phyloP scores from a whole-genome alignment of 768 basidiomycete species.

The Suillus luteus region DNA sequence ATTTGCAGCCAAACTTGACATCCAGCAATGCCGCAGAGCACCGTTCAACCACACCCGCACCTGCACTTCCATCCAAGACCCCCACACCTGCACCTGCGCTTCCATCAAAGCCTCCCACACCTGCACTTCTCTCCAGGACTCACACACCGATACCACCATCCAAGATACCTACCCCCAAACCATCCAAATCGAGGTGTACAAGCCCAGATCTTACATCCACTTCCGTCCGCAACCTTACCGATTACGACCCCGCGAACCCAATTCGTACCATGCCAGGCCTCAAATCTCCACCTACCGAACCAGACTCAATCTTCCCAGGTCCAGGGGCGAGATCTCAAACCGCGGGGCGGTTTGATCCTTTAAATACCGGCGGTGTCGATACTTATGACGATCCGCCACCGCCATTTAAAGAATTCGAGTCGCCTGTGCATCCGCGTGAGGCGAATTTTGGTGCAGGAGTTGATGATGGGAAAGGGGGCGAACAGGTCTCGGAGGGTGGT shows the following conservation, averaged over 20 bases:
- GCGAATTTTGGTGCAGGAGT: neutral
- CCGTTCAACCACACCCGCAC: neutral
- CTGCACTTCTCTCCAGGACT: neutral
- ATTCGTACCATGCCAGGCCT: conserved; percentile 8
- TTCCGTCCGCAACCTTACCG: neutral
- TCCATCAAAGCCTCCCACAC: neutral
- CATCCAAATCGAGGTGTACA: neutral
- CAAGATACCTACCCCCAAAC: neutral
- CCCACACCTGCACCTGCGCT: neutral
- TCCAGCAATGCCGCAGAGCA: neutral
- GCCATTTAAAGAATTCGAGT: conserved; percentile 5
- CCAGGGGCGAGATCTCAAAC: neutral
- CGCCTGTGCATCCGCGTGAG: conserved; percentile 3
- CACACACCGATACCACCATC: neutral
- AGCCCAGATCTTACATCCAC: conserved; percentile 12
- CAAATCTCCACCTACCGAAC: conserved; percentile 1
- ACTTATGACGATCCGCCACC: conserved; percentile 13
- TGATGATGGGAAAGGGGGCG: neutral
- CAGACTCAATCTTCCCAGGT: neutral
- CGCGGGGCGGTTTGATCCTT: conserved; percentile 11
- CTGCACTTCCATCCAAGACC: neutral
- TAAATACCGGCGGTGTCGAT: conserved; percentile 12
- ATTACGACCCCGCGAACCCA: conserved; percentile 3
- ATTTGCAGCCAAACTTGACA: neutral
- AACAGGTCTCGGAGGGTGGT: neutral